A percentile compares a stretch with the other conserved stretches of the same genome.
These are phyloP conservation scores for Hypoxylon sp. DNA, from an alignment of 2,329 filamentous ascomycete species.

Conservation along the genomic window DNA sequence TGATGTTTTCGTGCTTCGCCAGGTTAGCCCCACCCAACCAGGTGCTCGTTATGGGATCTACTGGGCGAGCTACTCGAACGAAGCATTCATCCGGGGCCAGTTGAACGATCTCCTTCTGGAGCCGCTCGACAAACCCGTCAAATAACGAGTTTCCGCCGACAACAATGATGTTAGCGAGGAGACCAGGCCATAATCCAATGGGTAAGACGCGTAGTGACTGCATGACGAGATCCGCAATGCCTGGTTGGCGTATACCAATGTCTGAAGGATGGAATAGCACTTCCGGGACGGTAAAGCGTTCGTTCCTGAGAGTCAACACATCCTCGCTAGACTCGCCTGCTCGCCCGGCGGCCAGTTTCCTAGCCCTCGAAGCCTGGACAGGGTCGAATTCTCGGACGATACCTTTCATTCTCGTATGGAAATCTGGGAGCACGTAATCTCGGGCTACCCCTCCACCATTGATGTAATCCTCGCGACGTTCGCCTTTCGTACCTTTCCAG, in stretches of 20 bases:
- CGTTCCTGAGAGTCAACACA: slow-evolving; percentile 87
- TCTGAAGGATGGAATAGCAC: slow-evolving; percentile 88
- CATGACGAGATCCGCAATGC: slow-evolving; percentile 84
- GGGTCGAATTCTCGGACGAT: slow-evolving; percentile 83
- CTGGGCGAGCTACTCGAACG: slow-evolving; percentile 77
- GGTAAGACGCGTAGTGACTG: slow-evolving; percentile 82
- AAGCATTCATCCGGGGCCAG: slow-evolving; percentile 81
- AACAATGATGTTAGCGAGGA: slow-evolving; percentile 88
- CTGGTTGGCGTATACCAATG: slow-evolving; percentile 85
- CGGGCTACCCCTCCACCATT: slow-evolving; percentile 75
- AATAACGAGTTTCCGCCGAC: slow-evolving; percentile 88
- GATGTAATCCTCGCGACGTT: slow-evolving; percentile 63
- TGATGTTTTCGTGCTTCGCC: slow-evolving; percentile 76
- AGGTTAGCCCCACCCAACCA: slow-evolving; percentile 89
- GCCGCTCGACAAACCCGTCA: slow-evolving; percentile 81
- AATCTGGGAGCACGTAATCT: slow-evolving; percentile 93
- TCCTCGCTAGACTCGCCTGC: slow-evolving; percentile 73
- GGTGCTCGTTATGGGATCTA: slow-evolving; percentile 81
- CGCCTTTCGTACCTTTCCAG: slow-evolving; percentile 81
- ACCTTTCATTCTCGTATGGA: slow-evolving; percentile 71
- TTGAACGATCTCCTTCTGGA: slow-evolving; percentile 80
- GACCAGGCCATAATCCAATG: slow-evolving; percentile 82
- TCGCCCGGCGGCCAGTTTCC: slow-evolving; percentile 56
- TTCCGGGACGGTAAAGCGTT: slow-evolving; percentile 91
- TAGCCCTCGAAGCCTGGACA: slow-evolving; percentile 65